Evolutionary conservation across 2,329 filamentous ascomycete species (phyloP).

Genomic region (Neoarthrinium moseri): DNA sequence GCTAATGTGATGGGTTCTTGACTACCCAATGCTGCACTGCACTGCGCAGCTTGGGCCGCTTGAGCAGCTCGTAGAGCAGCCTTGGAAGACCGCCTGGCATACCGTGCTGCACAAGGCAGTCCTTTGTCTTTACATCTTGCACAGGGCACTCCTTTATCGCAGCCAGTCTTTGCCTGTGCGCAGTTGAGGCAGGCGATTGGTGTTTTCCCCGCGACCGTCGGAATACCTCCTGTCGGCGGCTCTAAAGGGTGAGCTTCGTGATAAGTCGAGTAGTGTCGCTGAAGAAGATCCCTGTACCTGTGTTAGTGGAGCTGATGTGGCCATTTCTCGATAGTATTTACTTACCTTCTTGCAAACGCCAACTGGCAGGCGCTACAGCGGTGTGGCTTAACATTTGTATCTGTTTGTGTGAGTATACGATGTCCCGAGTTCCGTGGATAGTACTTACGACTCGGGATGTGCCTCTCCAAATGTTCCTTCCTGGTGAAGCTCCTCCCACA

Average conservation of each 20-base stretch:
- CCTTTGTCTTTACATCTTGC: slow-evolving; percentile 48
- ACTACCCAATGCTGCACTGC: slow-evolving; percentile 30
- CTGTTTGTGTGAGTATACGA: slow-evolving; percentile 26
- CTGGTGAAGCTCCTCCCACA: slow-evolving; percentile 55
- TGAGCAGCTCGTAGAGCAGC: slow-evolving; percentile 36
- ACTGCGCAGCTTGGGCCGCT: slow-evolving; percentile 29
- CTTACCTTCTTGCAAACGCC: slow-evolving; percentile 42
- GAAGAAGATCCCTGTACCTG: slow-evolving; percentile 45
- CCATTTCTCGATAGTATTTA: not conserved
- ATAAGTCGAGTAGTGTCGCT: slow-evolving; percentile 50
- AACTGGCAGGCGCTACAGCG: slow-evolving; percentile 48
- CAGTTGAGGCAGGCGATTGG: slow-evolving; percentile 51
- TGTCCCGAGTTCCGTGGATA: too few species aligned
- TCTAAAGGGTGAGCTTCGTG: slow-evolving; percentile 49
- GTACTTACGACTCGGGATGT: slow-evolving; percentile 49
- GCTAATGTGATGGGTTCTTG: slow-evolving; percentile 14
- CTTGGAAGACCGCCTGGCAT: slow-evolving; percentile 50
- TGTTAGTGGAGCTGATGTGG: not conserved
- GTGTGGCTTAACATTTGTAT: slow-evolving; percentile 55
- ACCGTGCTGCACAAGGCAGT: slow-evolving; percentile 46
- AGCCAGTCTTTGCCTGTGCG: slow-evolving; percentile 49
- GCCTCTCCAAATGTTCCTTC: slow-evolving; percentile 56
- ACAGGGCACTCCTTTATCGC: slow-evolving; percentile 49
- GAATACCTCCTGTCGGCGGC: slow-evolving; percentile 39
- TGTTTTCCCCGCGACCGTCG: slow-evolving; percentile 35